These are phyloP conservation scores for Euphrasia arctica DNA, from an alignment of 305 asterid genomes.

Conservation along the genomic window DNA sequence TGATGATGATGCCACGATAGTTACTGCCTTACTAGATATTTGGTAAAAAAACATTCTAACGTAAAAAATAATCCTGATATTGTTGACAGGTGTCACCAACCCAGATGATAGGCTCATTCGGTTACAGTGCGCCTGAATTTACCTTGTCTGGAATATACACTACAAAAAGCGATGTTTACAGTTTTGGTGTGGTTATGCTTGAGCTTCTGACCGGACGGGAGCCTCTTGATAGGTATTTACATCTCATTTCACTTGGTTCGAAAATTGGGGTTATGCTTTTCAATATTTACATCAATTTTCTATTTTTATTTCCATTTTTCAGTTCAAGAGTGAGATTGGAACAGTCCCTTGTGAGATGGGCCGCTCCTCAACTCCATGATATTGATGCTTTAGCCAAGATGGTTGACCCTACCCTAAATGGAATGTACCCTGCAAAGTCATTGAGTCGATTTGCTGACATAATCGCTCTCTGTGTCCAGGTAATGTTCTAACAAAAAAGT, in stretches of 20 bases:
- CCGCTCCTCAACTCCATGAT: slow-evolving; percentile 96
- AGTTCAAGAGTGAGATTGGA: slow-evolving; percentile 89
- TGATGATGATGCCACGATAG: too few species aligned
- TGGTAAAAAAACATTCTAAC: too few species aligned
- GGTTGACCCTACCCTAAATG: slow-evolving; percentile 89
- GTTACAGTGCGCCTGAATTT: slow-evolving; percentile 95
- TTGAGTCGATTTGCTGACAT: slow-evolving; percentile 95
- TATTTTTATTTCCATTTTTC: slow-evolving; percentile 18
- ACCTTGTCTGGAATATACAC: slow-evolving; percentile 94
- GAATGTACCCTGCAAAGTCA: slow-evolving; percentile 98
- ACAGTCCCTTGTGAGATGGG: slow-evolving; percentile 98
- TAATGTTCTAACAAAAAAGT: slow-evolving; percentile 13
- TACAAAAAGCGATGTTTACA: slow-evolving; percentile 88
- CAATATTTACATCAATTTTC: slow-evolving; percentile 9
- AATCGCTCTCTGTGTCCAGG: slow-evolving; percentile 97
- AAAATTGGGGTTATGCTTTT: slow-evolving; percentile 14
- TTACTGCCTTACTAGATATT: too few species aligned
- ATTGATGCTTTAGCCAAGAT: slow-evolving; percentile 94
- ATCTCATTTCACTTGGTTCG: slow-evolving; percentile 13
- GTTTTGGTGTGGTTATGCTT: slow-evolving; percentile 96
- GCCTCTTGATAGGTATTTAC: slow-evolving; percentile 90
- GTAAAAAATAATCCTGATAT: slow-evolving; percentile 10
- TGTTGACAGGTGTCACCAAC: slow-evolving; percentile 67
- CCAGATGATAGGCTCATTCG: slow-evolving; percentile 84
- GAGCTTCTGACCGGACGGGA: slow-evolving; percentile 97